Conservation (phyloP, 352 stramenopile genomes). For the Peronosclerospora sorghi region DNA sequence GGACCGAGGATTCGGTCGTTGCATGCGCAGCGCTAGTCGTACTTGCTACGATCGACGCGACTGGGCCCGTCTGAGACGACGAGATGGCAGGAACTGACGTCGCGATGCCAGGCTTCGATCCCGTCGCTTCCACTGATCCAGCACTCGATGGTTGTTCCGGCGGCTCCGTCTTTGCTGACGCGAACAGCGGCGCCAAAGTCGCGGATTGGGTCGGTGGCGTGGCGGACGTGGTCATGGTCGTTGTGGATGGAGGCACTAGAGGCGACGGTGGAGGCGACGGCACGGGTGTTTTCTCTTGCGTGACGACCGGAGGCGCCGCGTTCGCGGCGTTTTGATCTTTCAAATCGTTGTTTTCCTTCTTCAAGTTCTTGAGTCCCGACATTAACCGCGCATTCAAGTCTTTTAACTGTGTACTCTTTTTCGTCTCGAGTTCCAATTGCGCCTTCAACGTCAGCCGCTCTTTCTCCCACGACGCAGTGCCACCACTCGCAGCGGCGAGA, state of each 20-base stretch:
- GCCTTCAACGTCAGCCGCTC: slow-evolving; percentile 45
- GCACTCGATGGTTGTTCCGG: slow-evolving; percentile 4
- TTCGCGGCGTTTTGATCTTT: slow-evolving; percentile 36
- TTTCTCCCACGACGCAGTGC: slow-evolving; percentile 37
- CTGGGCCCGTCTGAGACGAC: slow-evolving; percentile 6
- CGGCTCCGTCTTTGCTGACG: slow-evolving; percentile 8
- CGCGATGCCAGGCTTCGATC: too few relatives aligned
- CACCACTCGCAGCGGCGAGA: slow-evolving; percentile 17
- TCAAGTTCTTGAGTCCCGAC: slow-evolving; percentile 51
- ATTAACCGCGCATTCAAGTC: slow-evolving; percentile 64
- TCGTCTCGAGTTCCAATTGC: slow-evolving; percentile 49
- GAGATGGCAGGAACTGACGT: slow-evolving; percentile 4
- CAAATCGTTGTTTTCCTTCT: slow-evolving; percentile 69
- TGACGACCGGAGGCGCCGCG: slow-evolving; percentile 4
- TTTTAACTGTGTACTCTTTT: slow-evolving; percentile 57
- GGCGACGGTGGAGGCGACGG: slow-evolving; percentile 11
- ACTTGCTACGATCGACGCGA: slow-evolving; percentile 9
- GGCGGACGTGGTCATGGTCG: too few relatives aligned
- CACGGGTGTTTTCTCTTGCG: slow-evolving; percentile 12
- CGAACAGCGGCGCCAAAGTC: slow-evolving; percentile 14
- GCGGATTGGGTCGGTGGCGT: slow-evolving; percentile 3
- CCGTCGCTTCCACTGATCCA: slow-evolving; percentile 10
- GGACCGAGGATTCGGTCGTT: slow-evolving; percentile 1
- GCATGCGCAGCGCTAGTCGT: slow-evolving; percentile 3
- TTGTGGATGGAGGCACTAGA: slow-evolving; percentile 4